Base-by-base conservation (phyloP, 2,329 filamentous ascomycete genomes). In the Pseudopyrenochaeta lycopersici region DNA sequence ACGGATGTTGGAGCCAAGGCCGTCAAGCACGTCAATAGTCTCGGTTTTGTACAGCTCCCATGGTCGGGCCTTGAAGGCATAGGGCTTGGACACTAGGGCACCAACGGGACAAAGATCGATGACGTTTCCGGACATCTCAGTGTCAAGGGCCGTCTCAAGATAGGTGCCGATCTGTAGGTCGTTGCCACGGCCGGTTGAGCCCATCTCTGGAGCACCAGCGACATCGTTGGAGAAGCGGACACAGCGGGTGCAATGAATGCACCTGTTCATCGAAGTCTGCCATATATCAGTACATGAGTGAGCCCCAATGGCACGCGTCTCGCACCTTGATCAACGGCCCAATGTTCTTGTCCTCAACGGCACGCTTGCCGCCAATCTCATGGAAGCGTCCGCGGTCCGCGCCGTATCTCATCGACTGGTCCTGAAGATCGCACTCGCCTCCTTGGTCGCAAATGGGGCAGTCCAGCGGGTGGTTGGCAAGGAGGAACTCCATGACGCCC, bases 311-410 rank as follows among this genome's bases (percentile, higher is more conserved):
- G 27, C n/a, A 18, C 20, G 3, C 21, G 38, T 36, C 17, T 47
- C 58, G 35, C 67, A 82, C 79, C 79, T 99, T 99, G 81, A 99
- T 91, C 66, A 99, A 80, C 48, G 95, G 95, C 31, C 95, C 95
- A 72, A 99, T 97, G 79, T 99, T 98, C 86, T 99, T 99, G 80
- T 99, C 95, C 82, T 99, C 95, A 33, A 97, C 93, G 21, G 92
- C 95, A 82, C 95, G 91, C 86, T 99, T 99, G 80, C 95, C 95
- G 50, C 86, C 88, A 72, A 96, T 80, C 80, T 99, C 95, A 81
- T 99, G 95, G 82, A 99, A 99, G 70, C 95, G 90, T 58, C 95
- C 95, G 75, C 95, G 87, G 80, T 99, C 95, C 62, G 90, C 91
- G 72, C 95, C 95, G 76, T 99, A 99, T 78, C 95, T 87, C 94